Base-by-base conservation (phyloP, 2,329 filamentous ascomycete species). In the Fusarium acutatum region DNA sequence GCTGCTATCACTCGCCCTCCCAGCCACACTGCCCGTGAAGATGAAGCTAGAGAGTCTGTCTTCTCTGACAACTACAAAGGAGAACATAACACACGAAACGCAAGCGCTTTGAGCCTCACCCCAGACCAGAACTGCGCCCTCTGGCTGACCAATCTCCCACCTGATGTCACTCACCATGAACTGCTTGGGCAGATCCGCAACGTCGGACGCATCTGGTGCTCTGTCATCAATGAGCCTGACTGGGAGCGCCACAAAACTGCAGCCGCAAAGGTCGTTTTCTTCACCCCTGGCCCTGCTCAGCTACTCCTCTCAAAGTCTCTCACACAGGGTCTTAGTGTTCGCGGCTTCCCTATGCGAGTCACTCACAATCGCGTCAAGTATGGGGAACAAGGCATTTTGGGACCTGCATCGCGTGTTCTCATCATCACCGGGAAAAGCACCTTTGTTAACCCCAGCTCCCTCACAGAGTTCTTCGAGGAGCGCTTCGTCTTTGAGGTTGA, bases 181-280 rank as follows among this genome's bases (percentile, higher is more conserved):
- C 85, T 90, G 3, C 83, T 90, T 4, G 64, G 74, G 3, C 70
- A 80, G 6, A 83, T 90, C 47, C 82, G 83, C 17, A 75, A 81
- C 67, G 80, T 85, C 35, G 88, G 88, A 5, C 87, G 88, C 62
- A 79, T 90, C 17, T 89, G 82, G 75, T 86, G 86, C 50, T 82
- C 82, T 4, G 85, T 86, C 64, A 86, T 90, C 80, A 90, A 88
- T 80, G 77, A 79, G 4, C 86, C 87, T 0, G 82, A 85, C 65
- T 79, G 77, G 22, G 53, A 76, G 6, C 71, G 72, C 6, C 81
- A 84, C 57, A 79, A 81, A 52, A 78, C 81, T 1, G 82, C 82
- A n/a, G 86, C 86, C 0, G 85, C 85, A 24, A 88, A 88, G 75
- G 71, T 88, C 18, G 83, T 87, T 35, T 88, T 88, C 73, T 88